Evolutionary conservation across 2,329 filamentous ascomycete genomes (phyloP), one percentile per base, ranked within the genome.

Genomic region (Trichoderma koningii): DNA sequence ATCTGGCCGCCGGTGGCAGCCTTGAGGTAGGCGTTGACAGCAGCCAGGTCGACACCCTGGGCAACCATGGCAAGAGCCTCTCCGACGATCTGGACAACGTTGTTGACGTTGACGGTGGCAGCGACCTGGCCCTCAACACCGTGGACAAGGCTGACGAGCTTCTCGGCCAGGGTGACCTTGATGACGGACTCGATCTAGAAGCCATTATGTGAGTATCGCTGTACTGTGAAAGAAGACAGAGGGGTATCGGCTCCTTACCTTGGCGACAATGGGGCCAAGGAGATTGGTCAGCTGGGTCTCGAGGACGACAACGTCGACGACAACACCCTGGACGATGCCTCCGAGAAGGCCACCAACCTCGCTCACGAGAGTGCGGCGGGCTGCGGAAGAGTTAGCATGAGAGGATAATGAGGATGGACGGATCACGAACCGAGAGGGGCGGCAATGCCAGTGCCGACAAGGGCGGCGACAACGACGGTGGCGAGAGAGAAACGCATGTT

Each of bases 51-150:
- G 38, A 69, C 60, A 26, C 69, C 69, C 42, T 71, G 68, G 52
- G 67, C 52, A 14, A 69, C 57, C 66, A 71, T 68, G 52, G 66
- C 68, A 23, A 72, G 52, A 44, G 68, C 70, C 67, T 71, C 68
- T 44, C 69, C 70, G 51, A 71, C 66, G 65, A 69, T 67, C 50
- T 68, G 63, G 45, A 71, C 64, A 41, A 66, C 34, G 48, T 61
- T 66, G 42, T 64, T 55, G 14, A 63, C 15, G n/a, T 26, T 50
- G 23, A 34, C 41, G 1, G 50, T 42, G 21, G 41, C 60, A 26
- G 19, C 28, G 66, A 53, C 44, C 30, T 42, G 7, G n/a, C 45
- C 42, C 28, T 66, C 55, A 38, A 68, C 68, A 47, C 61, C 50
- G 42, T 70, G 55, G n/a, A 68, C 55, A 26, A 70, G 65, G 28